Base-by-base conservation (phyloP, 306 rosid species). In the Casuarina glauca region DNA sequence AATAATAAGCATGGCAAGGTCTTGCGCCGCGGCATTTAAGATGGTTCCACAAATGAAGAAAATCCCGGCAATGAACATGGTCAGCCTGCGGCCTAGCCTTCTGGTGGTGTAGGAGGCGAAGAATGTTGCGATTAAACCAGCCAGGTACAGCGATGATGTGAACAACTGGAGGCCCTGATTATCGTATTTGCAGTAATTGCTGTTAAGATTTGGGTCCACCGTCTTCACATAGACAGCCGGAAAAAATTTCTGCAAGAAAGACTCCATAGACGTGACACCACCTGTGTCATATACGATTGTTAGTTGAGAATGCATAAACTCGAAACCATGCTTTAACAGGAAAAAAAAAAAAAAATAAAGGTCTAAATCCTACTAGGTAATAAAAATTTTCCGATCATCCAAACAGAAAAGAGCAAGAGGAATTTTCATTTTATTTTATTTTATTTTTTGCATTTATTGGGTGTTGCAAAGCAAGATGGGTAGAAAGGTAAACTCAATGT, bases 161-260 rank as follows among this genome's bases (percentile, higher is more conserved):
- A 90, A 92, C 66, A 90, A 6, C 13, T 92, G 95, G 45, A 88
- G 44, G 11, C 84, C 74, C 78, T 87, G 81, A 57, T 84, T 84
- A 38, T 90, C 92, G 46, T 88, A 87, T 81, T 88, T 86, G 82
- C 97, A 91, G 69, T 92, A 90, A 72, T 82, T 92, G 75, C 91
- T 84, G 0, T 82, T 81, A 3, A 26, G 1, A 6, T 44, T 77
- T 32, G 26, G 16, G 61, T 80, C 81, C 58, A 49, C 78, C 35
- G 85, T 86, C 45, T 78, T 87, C 42, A 54, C 39, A 26, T 82
- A 80, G 19, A 87, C 90, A 11, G 52, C 87, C 9, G 93, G 91
- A 74, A 90, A 90, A 70, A 92, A 92, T 60, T 88, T 81, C 38
- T 78, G 54, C 86, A 92, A 76, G 70, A 92, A 92, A 0, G 68